Evolutionary conservation across 2,329 filamentous ascomycete genomes (phyloP), one percentile per base, ranked within the genome.

Genomic region (Cordyceps pruinosa): DNA sequence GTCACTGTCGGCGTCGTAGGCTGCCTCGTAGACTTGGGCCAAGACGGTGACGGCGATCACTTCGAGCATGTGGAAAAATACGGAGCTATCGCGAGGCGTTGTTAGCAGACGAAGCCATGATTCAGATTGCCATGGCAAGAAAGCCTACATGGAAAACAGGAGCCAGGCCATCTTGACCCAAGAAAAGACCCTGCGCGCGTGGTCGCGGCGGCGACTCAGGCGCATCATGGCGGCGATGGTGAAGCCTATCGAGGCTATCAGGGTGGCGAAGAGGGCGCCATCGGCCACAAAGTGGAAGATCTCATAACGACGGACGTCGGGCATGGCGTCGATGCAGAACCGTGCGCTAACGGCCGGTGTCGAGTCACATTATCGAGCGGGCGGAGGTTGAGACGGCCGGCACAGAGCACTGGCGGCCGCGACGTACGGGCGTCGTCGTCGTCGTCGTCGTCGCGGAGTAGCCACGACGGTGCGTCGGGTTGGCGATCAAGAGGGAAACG

Each of bases 81-180:
- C 44, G 48, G 56, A 41, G 28, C 56, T 57, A n/a, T 45, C 1
- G 5, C 34, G 41, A n/a, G 9, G 12, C 17, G 1, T 12, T 10
- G 39, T 57, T 37, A 50, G 54, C 37, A 30, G 1, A 48, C 21
- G 4, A 28, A n/a, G n/a, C 7, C 2, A 8, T 25, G 39, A 7
- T 21, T 5, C 17, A 17, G 8, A n/a, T n/a, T n/a, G n/a, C n/a
- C 37, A 17, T n/a, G 21, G 25, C 28, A 25, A 17, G 9, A 21
- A 13, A 17, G 23, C 56, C 23, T 47, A 58, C 56, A 58, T 42
- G 32, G 39, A 41, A 21, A 21, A 34, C 6, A 58, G 34, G 42
- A 54, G 34, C 56, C 56, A 58, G 15, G 49, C 35, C 4, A 53
- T 48, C 42, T 58, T 58, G 48, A 53, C 56, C 56, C 56, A 58